These are phyloP conservation scores for Saturnispora hagleri DNA, from an alignment of 805 yeast genomes.

Conservation along the genomic window DNA sequence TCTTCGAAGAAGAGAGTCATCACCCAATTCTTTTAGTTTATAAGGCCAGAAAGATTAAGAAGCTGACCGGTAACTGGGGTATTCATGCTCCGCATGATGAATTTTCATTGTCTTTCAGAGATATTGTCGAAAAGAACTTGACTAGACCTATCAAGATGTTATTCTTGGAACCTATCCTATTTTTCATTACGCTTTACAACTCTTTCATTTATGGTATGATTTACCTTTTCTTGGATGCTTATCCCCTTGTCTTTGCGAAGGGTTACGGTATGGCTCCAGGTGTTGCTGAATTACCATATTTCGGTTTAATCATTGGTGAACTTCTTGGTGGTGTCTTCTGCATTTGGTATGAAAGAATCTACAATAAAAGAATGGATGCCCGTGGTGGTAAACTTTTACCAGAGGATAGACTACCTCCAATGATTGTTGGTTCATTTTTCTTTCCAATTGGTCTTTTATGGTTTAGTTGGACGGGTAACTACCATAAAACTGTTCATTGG, in stretches of 20 bases:
- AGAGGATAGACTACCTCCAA: conserved; percentile 69
- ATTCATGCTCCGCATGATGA: conserved; percentile 71
- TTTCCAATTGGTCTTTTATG: conserved; percentile 78
- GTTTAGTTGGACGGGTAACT: conserved; percentile 85
- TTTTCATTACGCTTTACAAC: conserved; percentile 60
- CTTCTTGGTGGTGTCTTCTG: conserved; percentile 46
- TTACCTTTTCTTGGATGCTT: conserved; percentile 64
- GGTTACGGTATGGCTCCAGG: conserved; percentile 59
- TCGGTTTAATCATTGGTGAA: conserved; percentile 66
- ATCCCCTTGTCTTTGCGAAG: conserved; percentile 57
- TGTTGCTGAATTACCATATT: conserved; percentile 68
- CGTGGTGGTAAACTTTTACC: conserved; percentile 60
- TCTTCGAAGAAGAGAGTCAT: conserved; percentile 61
- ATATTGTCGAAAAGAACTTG: conserved; percentile 53
- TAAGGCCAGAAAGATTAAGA: conserved; percentile 56
- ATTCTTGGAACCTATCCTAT: conserved; percentile 59
- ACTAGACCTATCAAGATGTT: conserved; percentile 64
- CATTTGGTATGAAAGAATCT: conserved; percentile 46
- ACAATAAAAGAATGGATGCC: conserved; percentile 35
- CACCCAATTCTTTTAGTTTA: conserved; percentile 54
- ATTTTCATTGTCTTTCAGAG: conserved; percentile 44
- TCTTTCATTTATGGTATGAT: conserved; percentile 76
- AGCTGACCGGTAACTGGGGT: conserved; percentile 73
- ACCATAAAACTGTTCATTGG: conserved; percentile 65
- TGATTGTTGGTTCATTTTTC: conserved; percentile 60